Base-by-base conservation (phyloP, 169 alveolate genomes). In the Hepatocystis sp. region DNA sequence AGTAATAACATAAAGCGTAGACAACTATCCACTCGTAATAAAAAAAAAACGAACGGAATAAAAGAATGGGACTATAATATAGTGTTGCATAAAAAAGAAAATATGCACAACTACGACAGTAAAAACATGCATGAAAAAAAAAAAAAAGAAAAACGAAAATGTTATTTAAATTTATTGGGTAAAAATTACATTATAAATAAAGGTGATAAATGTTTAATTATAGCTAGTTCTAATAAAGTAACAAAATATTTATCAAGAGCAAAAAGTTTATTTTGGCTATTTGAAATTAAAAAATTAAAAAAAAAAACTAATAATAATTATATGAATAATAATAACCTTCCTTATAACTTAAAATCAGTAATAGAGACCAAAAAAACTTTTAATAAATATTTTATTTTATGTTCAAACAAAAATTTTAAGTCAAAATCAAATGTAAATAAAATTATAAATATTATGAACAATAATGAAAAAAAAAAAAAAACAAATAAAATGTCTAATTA, bases 171-270 rank as follows among this genome's bases (percentile, higher is more conserved):
- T 71, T 46, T 71, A 34, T 58, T 71, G 27, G 86, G 86, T 3
- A 42, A 60, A 60, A 71, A 56, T 32, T 71, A 71, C 23, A 0
- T 49, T 55, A 71, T 71, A 30, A 49, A 39, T 25, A 64, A 71
- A 15, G 58, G 28, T 56, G 86, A 71, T 15, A 71, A 71, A 71
- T 71, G 86, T 58, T 39, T 71, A 56, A 76, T 71, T 28, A 58
- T 71, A 42, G 86, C 86, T 32, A 56, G 58, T 51, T 71, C 86
- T 27, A 71, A 58, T 36, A 71, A 71, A 25, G 86, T 71, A 19
- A 71, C 58, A 44, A 71, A 71, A 25, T 71, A 71, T 63, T 63
- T 71, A 51, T 71, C 86, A n/a, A 71, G 44, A 42, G 86, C 86
- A 28, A 71, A 71, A 42, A 58, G 52, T 63, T 42, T 71, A 32